Percentiles rank a stretch among this genome's conserved stretches.
These are phyloP conservation scores for Durotheca rogersii DNA, from an alignment of 495 filamentous ascomycete species.

Conservation along the genomic window DNA sequence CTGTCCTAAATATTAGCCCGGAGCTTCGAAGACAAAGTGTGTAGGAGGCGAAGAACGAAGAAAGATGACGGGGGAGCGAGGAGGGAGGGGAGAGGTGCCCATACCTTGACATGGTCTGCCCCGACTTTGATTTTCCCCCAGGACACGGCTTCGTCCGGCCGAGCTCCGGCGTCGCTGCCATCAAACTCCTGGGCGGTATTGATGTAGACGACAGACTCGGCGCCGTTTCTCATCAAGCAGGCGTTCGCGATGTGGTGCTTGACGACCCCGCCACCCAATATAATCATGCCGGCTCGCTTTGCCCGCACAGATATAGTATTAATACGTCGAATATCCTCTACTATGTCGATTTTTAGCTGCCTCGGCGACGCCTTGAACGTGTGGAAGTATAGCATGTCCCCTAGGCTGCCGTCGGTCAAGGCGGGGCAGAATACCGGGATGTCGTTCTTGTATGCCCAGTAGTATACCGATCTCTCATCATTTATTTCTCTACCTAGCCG, in stretches of 20 bases:
- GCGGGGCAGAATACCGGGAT: slow-evolving; percentile 97
- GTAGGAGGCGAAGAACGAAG: not conserved
- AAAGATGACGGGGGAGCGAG: not conserved
- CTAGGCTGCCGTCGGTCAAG: slow-evolving; percentile 88
- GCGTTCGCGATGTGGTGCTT: slow-evolving; percentile 99
- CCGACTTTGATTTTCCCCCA: slow-evolving; percentile 97
- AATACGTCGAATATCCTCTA: slow-evolving; percentile 83
- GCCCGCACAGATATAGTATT: slow-evolving; percentile 87
- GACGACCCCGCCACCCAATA: slow-evolving; percentile 86
- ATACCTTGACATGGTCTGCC: slow-evolving; percentile 81
- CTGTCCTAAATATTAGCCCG: slow-evolving; percentile 39
- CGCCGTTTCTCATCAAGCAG: slow-evolving; percentile 93
- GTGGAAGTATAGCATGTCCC: slow-evolving; percentile 98
- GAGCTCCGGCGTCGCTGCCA: slow-evolving; percentile 91
- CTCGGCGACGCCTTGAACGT: slow-evolving; percentile 80
- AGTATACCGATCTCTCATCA: slow-evolving; percentile 80
- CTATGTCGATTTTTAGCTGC: slow-evolving; percentile 80
- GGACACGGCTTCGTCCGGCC: slow-evolving; percentile 94
- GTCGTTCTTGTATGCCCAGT: slow-evolving; percentile 91
- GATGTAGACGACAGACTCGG: slow-evolving; percentile 93
- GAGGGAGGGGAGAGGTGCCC: slow-evolving; percentile 6
- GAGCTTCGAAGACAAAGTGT: not conserved
- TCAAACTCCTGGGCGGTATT: slow-evolving; percentile 98
- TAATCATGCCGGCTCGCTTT: slow-evolving; percentile 85
- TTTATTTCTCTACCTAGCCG: slow-evolving; percentile 90